phyloP scores from a whole-genome alignment of 805 yeast genomes.

The Yamadazyma nakazawae region DNA sequence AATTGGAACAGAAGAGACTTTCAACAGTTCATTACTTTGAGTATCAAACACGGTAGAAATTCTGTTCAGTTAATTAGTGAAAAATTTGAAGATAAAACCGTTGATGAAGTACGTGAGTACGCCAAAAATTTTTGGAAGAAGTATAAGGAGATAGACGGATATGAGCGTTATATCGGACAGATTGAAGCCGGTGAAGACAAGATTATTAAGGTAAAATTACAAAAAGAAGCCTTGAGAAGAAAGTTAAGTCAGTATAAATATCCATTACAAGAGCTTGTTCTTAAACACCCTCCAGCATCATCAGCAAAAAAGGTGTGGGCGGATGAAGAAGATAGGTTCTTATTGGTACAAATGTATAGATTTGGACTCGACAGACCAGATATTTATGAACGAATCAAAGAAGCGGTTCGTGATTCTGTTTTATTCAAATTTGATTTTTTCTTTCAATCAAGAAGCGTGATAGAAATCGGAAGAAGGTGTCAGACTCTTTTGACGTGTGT shows the following conservation, averaged over 20 bases:
- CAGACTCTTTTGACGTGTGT: conserved; percentile 72
- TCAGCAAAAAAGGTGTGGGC: conserved; percentile 62
- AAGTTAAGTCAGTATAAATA: conserved; percentile 67
- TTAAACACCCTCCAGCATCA: conserved; percentile 71
- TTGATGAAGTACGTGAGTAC: conserved; percentile 76
- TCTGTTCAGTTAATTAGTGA: conserved; percentile 64
- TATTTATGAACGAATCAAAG: conserved; percentile 73
- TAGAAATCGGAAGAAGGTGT: conserved; percentile 80
- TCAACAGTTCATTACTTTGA: conserved; percentile 68
- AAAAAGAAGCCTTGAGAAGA: conserved; percentile 74
- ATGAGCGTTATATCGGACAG: conserved; percentile 74
- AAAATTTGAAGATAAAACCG: conserved; percentile 79
- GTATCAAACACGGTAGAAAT: conserved; percentile 80
- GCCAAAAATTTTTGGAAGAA: conserved; percentile 79
- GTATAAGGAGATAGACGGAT: conserved; percentile 79
- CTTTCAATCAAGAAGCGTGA: conserved; percentile 71
- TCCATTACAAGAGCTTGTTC: conserved; percentile 75
- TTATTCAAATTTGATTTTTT: conserved; percentile 86
- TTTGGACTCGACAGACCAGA: conserved; percentile 79
- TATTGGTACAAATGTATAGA: conserved; percentile 73
- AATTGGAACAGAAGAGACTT: conserved; percentile 90
- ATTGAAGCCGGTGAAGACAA: conserved; percentile 90
- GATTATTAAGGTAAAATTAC: conserved; percentile 58
- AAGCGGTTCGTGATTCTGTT: conserved; percentile 68
- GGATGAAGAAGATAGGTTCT: conserved; percentile 87